Evolutionary conservation across 2,329 filamentous ascomycete genomes (phyloP), one percentile per base, ranked within the genome.

Genomic region (Aureobasidium sp.): DNA sequence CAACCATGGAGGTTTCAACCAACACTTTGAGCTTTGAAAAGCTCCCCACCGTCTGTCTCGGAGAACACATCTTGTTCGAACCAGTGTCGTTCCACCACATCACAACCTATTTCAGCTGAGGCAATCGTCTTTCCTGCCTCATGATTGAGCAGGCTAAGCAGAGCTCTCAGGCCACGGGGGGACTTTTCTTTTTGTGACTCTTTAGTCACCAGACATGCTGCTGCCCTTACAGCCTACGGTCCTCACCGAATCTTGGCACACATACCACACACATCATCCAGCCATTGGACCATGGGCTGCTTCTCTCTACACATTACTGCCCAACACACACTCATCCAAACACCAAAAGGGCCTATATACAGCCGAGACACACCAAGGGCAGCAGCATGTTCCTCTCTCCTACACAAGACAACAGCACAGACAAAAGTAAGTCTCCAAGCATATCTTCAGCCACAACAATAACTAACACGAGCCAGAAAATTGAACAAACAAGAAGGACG

Each of bases 1-100:
- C 11, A 69, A 91, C 39, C 87, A 88, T 59, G 80, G 81, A n/a
- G 86, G 86, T 0, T 89, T 88, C 68, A 78, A 70, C 2, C 84
- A 80, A 4, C 83, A 86, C 1, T 87, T 87, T 53, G 60, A 63
- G 22, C 42, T 65, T 1, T 62, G 47, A 61, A 29, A n/a, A 27
- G 14, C 39, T 22, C 31, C 48, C 15, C 31, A 9, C 15, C 2
- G 15, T n/a, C 42, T 24, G 31, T 12, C 31, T 12, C 31, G 9
- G 31, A 11, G 9, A 12, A 3, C 9, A 9, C 31, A 33, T 8
- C 5, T 27, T 24, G 11, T 27, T 24, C 19, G 39, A 33, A 12
- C 31, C 31, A 33, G 8, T 33, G 3, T 11, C 31, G 11, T 33
- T 12, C 24, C 15, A n/a, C 44, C n/a, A 47, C 22, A 47, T 8